Base-by-base conservation (phyloP, 1,284 basidiomycete species). In the Melampsora medusae region DNA sequence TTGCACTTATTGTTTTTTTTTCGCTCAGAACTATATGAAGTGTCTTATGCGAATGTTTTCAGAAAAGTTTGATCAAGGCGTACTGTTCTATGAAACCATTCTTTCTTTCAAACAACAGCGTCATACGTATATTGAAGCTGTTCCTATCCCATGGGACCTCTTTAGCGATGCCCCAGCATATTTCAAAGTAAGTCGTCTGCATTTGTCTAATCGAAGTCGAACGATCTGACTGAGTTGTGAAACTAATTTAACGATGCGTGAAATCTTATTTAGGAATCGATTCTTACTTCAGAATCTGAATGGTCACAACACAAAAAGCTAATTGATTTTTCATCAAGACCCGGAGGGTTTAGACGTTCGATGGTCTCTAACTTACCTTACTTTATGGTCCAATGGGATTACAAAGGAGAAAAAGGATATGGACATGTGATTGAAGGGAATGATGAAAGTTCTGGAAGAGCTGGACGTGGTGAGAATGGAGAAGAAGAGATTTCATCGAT, bases 301-400 rank as follows among this genome's bases (percentile, higher is more conserved):
- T 99, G 95, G 93, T 92, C 93, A 12, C 93, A 97, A 81, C 93
- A 99, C 85, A 92, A 92, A 82, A 97, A 98, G 82, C 85, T 98
- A 67, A 97, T 99, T 79, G 91, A 96, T 81, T 99, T 99, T 82
- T 89, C 91, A 2, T 84, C 88, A 9, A 87, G 93, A 1, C 91
- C 92, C 0, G 93, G 93, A 28, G 93, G 93, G 4, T 97, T 97
- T 85, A 86, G 93, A 64, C 87, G 93, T 1, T 89, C 91, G 49
- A 91, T 99, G 89, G 96, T 99, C 5, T 90, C 95, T 1, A 94
- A 97, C 80, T 84, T 99, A 60, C 97, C 97, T 0, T 99, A 99
- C 85, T 99, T 99, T 82, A 95, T 95, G 90, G 91, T 99, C 1
- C 92, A 93, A 81, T 99, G 95, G 84, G 97, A 99, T 84, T 88